Conservation (phyloP, 1,284 basidiomycete genomes). For the Kwoniella shivajii region DNA sequence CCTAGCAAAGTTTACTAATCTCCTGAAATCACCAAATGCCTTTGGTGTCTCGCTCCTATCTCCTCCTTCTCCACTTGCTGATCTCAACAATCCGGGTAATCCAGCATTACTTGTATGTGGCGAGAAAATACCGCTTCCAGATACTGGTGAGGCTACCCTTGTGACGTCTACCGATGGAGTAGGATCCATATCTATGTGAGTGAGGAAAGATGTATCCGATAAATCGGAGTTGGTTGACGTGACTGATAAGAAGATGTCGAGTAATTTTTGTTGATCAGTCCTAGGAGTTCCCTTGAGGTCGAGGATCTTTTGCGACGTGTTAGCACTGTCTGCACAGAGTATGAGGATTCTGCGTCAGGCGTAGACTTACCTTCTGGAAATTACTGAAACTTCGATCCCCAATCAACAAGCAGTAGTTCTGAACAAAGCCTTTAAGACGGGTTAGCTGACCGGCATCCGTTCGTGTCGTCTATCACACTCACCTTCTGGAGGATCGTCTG, state of each 20-base stretch:
- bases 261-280: slow-evolving; percentile 78
- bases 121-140: slow-evolving; percentile 38
- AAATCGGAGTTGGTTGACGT: slow-evolving; percentile 86
- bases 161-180: not conserved
- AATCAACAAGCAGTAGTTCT: slow-evolving; percentile 89
- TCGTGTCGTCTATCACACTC: too few species aligned
- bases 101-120: slow-evolving; percentile 17
- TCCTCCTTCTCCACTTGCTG: slow-evolving; percentile 35
- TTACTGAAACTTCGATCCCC: slow-evolving; percentile 91
- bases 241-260: slow-evolving; percentile 86
- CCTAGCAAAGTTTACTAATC: slow-evolving; percentile 82
- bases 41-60: slow-evolving; percentile 63
- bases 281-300: slow-evolving; percentile 93
- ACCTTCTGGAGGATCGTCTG: slow-evolving; percentile 57
- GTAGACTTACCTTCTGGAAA: slow-evolving; percentile 81
- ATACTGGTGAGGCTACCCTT: slow-evolving; percentile 25
- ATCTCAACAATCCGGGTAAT: slow-evolving; percentile 29
- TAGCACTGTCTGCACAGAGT: not conserved
- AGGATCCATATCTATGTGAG: slow-evolving; percentile 87
- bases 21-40: slow-evolving; percentile 79
- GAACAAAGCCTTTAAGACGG: slow-evolving; percentile 74
- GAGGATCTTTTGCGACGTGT: slow-evolving; percentile 66
- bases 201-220: slow-evolving; percentile 83
- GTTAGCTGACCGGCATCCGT: too few species aligned
- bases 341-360: not conserved